Base-by-base conservation (phyloP, 1,284 basidiomycete genomes). In the Vanrija pseudolonga region DNA sequence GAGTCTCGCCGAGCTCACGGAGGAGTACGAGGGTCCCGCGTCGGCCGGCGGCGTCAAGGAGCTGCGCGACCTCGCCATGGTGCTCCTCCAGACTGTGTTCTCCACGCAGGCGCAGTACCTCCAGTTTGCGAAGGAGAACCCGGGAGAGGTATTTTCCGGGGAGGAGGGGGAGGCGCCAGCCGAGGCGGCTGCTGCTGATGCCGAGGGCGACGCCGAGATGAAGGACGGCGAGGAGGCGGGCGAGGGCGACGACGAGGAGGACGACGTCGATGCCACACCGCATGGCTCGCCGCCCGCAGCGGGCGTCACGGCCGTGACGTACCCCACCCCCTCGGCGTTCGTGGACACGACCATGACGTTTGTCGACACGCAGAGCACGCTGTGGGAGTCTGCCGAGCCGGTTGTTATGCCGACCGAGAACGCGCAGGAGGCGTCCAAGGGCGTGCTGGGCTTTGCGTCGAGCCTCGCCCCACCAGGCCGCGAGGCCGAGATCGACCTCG, bases 211-310 rank as follows among this genome's bases (percentile, higher is more conserved):
- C 18, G 56, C 20, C 53, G 56, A 20, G 46, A 57, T 12, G 47
- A 55, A 39, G 55, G 51, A 26, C 32, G 56, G 38, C 18, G 53
- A 56, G 59, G 62, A 62, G 17, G 64, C 57, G 37, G 43, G 24
- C 6, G 61, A 48, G 40, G 53, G 26, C 18, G 56, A 59, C 15
- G 59, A 57, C 37, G 56, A 47, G 37, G 39, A 42, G 17, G 58
- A 51, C n/a, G 60, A 58, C 11, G 61, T 50, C 14, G 60, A 54
- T 87, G 0, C 88, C 87, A 53, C 90, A 80, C 41, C 32, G 32
- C 14, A 12, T 12, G 32, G 32, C 32, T 32, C 32, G 32, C 32
- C 57, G 19, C 22, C 15, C 8, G 42, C 42, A 6, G 8, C 26
- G 3, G 24, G 18, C 32, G 32, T 32, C 43, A 23, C 43, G n/a